Evolutionary conservation across 116 monocot genomes (phyloP).

Genomic region (Posidonia oceanica): DNA sequence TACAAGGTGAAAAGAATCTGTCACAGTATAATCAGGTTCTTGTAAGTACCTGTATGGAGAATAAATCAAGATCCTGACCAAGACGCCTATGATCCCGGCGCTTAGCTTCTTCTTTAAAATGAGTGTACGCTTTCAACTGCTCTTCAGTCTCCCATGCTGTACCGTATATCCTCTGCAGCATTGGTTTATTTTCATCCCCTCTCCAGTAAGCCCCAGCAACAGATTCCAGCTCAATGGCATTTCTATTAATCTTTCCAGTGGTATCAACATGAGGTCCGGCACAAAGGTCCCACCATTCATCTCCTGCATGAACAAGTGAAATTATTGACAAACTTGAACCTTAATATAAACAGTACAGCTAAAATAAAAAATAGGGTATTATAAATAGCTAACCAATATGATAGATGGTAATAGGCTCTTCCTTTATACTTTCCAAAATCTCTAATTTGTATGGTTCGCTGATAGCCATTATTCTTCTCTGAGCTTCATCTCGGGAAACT

Average conservation of each 20-base stretch:
- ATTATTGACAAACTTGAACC: neutral
- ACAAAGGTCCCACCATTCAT: slow-evolving; percentile 99
- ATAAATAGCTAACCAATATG: slow-evolving; percentile 49
- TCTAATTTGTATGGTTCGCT: slow-evolving; percentile 93
- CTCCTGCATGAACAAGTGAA: slow-evolving; percentile 26
- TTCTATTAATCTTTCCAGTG: slow-evolving; percentile 69
- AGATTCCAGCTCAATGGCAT: slow-evolving; percentile 84
- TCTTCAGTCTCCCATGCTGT: slow-evolving; percentile 91
- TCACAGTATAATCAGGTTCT: neutral
- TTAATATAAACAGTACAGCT: neutral
- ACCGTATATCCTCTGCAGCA: slow-evolving; percentile 95
- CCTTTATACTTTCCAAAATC: slow-evolving; percentile 80
- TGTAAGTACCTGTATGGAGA: slow-evolving; percentile 76
- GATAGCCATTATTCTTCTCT: slow-evolving; percentile 60
- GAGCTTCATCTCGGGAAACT: slow-evolving; percentile 82
- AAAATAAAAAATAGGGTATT: neutral
- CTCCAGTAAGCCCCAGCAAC: slow-evolving; percentile 98
- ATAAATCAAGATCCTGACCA: slow-evolving; percentile 98
- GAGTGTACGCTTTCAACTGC: slow-evolving; percentile 77
- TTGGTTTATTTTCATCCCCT: slow-evolving; percentile 75
- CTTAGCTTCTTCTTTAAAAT: slow-evolving; percentile 92
- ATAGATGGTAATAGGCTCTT: slow-evolving; percentile 84
- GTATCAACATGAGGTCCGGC: slow-evolving; percentile 95
- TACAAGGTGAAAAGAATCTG: neutral
- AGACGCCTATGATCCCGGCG: slow-evolving; percentile 88